phyloP scores from a whole-genome alignment of 495 filamentous ascomycete species.

The Penicillium parvum region DNA sequence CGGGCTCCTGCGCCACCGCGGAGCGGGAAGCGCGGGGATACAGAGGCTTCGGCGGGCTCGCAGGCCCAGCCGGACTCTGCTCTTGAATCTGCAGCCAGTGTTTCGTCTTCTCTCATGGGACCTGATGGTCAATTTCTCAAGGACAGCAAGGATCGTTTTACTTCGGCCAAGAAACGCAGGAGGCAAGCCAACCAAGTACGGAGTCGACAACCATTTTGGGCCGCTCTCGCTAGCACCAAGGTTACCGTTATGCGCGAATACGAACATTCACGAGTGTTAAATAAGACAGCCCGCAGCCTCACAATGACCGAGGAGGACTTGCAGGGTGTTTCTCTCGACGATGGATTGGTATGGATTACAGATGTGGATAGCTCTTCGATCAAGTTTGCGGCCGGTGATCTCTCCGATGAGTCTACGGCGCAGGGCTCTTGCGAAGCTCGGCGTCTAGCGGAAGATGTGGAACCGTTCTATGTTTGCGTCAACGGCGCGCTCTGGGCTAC shows the following conservation, averaged over 20 bases:
- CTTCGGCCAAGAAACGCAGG: constrained; percentile 72
- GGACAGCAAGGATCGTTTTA: constrained; percentile 52
- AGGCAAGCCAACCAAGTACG: constrained; percentile 86
- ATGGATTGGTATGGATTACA: constrained; percentile 81
- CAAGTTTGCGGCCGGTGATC: constrained; percentile 72
- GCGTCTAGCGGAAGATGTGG: constrained; percentile 45
- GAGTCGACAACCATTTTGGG: constrained; percentile 90
- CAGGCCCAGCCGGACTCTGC: constrained; percentile 43
- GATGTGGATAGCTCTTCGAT: constrained; percentile 78
- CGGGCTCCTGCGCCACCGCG: constrained; percentile 40
- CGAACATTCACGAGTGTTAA: constrained; percentile 74
- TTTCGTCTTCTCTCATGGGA: constrained; percentile 42
- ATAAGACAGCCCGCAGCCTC: constrained; percentile 61
- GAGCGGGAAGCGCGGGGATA: constrained; percentile 49
- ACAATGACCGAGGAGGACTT: constrained; percentile 78
- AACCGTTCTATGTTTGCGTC: constrained; percentile 84
- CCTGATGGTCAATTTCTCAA: constrained; percentile 52
- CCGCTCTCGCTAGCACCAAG: constrained; percentile 88
- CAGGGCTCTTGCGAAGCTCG: constrained; percentile 32
- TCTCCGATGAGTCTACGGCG: constrained; percentile 43
- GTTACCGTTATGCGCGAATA: constrained; percentile 91
- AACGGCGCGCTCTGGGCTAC: constrained; percentile 89
- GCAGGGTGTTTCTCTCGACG: constrained; percentile 74
- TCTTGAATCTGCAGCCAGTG: constrained; percentile 42
- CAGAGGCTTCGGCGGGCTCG: constrained; percentile 52